A percentile compares a stretch with the other conserved stretches of the same genome.
phyloP scores from a whole-genome alignment of 495 filamentous ascomycete genomes.

The Neurospora sp. region DNA sequence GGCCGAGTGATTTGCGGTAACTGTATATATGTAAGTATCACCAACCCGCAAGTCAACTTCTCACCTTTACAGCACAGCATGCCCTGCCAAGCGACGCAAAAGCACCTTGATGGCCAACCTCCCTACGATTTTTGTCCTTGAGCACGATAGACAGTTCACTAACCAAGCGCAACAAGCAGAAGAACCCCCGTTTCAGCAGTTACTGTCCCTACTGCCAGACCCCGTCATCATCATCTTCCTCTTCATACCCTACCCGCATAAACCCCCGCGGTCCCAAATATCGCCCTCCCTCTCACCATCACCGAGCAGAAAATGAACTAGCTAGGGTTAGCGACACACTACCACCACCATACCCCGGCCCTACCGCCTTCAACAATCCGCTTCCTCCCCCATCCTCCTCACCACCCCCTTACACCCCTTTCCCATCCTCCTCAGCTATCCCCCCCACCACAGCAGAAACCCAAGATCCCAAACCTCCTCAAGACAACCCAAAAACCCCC shows the following conservation, averaged over 20 bases:
- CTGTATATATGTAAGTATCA: conserved; percentile 47
- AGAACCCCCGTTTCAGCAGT: conserved; percentile 54
- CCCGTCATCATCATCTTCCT: conserved; percentile 29
- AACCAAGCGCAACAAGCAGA: conserved; percentile 20
- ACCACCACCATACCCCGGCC: conserved; percentile 45
- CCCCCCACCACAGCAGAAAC: not conserved
- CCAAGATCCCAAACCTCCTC: not conserved
- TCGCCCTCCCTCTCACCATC: conserved; percentile 6
- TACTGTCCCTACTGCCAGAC: conserved; percentile 55
- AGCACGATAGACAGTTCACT: not conserved
- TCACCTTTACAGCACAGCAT: not conserved
- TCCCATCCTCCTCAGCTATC: conserved; percentile 1
- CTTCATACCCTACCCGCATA: conserved; percentile 21
- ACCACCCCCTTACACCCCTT: conserved; percentile 21
- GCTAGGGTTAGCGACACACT: conserved; percentile 15
- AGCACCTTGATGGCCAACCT: not conserved
- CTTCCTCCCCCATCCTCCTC: conserved; percentile 26
- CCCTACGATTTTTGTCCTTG: not conserved
- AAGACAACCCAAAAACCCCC: not conserved
- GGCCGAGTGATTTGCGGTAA: conserved; percentile 53
- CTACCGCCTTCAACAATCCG: conserved; percentile 5
- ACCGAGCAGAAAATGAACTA: conserved; percentile 33
- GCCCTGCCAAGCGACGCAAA: not conserved
- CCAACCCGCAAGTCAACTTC: not conserved
- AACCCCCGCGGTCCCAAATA: conserved; percentile 10